Evolutionary conservation across 305 asterid genomes (phyloP).

Genomic region (Petunia hybrid): DNA sequence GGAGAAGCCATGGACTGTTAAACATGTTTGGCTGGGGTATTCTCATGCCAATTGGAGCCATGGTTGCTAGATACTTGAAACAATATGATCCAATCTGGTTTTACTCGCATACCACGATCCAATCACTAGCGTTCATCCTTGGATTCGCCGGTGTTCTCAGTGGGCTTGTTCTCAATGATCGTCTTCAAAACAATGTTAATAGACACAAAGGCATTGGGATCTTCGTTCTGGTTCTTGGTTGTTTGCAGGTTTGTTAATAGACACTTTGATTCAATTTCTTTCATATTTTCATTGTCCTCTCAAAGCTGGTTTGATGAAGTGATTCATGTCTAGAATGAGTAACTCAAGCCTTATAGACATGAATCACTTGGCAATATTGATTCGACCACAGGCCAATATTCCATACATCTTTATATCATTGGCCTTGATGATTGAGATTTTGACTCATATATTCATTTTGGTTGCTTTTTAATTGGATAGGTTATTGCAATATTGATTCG

Average conservation of each 20-base stretch:
- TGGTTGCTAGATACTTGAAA: conserved; percentile 81
- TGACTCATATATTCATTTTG: neutral
- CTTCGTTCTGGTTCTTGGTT: conserved; percentile 61
- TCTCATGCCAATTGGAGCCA: conserved; percentile 73
- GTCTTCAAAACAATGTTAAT: conserved; percentile 51
- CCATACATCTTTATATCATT: no score
- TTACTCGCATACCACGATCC: conserved; percentile 64
- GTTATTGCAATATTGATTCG: conserved; percentile 67
- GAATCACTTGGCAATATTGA: no score
- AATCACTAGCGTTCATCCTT: conserved; percentile 60
- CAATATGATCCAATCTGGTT: conserved; percentile 87
- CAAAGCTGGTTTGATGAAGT: neutral
- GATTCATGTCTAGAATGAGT: no score
- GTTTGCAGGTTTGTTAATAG: conserved; percentile 68
- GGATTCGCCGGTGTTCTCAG: conserved; percentile 71
- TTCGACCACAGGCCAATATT: no score
- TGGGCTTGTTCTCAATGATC: conserved; percentile 68
- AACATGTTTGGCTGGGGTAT: conserved; percentile 92
- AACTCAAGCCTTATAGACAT: no score
- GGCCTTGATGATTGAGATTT: neutral
- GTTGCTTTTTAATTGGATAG: conserved; percentile 38
- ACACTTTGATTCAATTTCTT: neutral
- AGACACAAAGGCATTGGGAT: conserved; percentile 80
- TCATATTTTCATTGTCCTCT: neutral
- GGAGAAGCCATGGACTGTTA: conserved; percentile 74